phyloP scores from a whole-genome alignment of 441 rosid genomes.

The Theobroma grandiflorum region DNA sequence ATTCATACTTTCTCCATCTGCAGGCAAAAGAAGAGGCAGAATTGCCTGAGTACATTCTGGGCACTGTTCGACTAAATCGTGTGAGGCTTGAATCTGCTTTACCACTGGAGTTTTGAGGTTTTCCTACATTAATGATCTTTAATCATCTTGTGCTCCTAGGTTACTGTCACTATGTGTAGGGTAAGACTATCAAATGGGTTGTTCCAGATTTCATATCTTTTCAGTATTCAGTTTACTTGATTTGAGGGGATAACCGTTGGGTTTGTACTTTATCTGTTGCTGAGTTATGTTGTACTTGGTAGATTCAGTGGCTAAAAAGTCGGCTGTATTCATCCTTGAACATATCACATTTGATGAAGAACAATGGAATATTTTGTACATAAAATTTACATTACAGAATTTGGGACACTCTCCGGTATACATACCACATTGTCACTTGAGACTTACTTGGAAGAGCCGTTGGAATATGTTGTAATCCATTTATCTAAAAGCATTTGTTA shows the following conservation, averaged over 20 bases:
- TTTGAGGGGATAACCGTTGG: not conserved
- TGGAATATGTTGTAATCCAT: not conserved
- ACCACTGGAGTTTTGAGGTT: slow-evolving; percentile 60
- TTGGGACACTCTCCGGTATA: not conserved
- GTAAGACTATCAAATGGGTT: slow-evolving; percentile 4
- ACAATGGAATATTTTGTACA: not conserved
- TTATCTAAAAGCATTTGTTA: not conserved
- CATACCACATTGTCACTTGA: not conserved
- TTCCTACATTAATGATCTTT: not conserved
- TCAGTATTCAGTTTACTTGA: not conserved
- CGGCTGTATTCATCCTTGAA: not conserved
- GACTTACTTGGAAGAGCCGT: not conserved
- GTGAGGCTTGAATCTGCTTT: slow-evolving; percentile 75
- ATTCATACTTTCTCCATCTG: slow-evolving; percentile 14
- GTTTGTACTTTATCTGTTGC: not conserved
- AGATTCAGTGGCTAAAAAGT: not conserved
- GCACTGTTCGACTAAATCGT: slow-evolving; percentile 87
- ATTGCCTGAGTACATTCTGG: slow-evolving; percentile 94
- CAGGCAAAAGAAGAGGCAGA: slow-evolving; percentile 90
- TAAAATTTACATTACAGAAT: not conserved
- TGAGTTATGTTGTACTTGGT: not conserved
- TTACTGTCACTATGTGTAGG: not conserved
- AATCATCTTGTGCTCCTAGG: slow-evolving; percentile 8
- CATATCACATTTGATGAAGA: not conserved
- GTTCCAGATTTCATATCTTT: slow-evolving; percentile 5